These are phyloP conservation scores for Hygrophoropsis aurantiaca DNA, from an alignment of 768 basidiomycete genomes.

Conservation along the genomic window DNA sequence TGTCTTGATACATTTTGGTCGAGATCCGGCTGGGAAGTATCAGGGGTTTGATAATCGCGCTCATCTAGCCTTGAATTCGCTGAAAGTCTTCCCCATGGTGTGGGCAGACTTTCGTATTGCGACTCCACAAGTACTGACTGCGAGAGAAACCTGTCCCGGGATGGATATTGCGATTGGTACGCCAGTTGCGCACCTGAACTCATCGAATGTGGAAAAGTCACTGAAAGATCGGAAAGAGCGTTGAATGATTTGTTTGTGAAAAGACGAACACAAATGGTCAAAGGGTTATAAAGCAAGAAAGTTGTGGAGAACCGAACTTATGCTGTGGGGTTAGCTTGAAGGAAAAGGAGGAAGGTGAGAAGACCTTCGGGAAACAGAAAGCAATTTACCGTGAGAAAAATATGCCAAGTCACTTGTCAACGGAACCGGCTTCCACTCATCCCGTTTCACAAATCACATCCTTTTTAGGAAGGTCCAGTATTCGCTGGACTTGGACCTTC, in stretches of 20 bases:
- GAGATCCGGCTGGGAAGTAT: slow-evolving; percentile 22
- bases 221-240: not conserved
- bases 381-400: slow-evolving; percentile 1
- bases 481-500: too few species aligned
- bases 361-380: not conserved
- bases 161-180: not conserved
- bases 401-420: not conserved
- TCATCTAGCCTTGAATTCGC: slow-evolving; percentile 4
- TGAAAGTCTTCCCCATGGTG: slow-evolving; percentile 11
- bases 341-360: not conserved
- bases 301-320: too few species aligned
- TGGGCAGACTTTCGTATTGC: slow-evolving; percentile 4
- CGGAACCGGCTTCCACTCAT: too few species aligned
- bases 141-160: slow-evolving; percentile 6
- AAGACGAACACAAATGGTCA: not conserved
- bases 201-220: slow-evolving; percentile 3
- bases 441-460: too few species aligned
- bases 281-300: not conserved
- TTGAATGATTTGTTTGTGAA: not conserved
- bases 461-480: too few species aligned
- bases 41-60: not conserved
- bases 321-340: not conserved
- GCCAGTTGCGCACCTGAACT: slow-evolving; percentile 8
- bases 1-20: slow-evolving; percentile 22
- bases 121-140: slow-evolving; percentile 9